Percentiles rank a stretch among this genome's conserved stretches.
Evolutionary conservation across 352 stramenopile species (phyloP).

Genomic region (Pythium phragmitis): DNA sequence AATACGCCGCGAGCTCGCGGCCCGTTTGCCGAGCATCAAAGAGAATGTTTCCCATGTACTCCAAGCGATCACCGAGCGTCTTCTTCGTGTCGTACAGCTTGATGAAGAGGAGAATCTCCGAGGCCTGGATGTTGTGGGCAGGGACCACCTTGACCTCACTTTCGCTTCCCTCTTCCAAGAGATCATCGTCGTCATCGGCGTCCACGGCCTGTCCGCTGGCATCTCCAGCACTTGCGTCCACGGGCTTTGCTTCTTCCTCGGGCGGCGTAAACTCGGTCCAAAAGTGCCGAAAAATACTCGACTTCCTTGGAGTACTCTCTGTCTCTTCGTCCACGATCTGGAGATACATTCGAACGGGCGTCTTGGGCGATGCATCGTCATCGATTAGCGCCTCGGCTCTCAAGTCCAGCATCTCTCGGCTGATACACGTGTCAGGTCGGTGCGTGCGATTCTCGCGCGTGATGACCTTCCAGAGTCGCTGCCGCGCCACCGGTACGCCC

Average conservation of each 20-base stretch:
- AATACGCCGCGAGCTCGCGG: constrained; percentile 39
- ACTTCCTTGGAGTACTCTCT: neutral
- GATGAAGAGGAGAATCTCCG: constrained; percentile 78
- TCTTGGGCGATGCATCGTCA: constrained; percentile 64
- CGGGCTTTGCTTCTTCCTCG: constrained; percentile 16
- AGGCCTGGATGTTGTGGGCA: constrained; percentile 14
- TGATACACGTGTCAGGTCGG: constrained; percentile 63
- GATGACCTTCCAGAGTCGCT: constrained; percentile 85
- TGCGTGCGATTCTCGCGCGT: constrained; percentile 82
- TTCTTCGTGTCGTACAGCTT: constrained; percentile 80
- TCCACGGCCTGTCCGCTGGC: constrained; percentile 19
- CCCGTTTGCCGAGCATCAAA: constrained; percentile 66
- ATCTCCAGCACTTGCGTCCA: neutral
- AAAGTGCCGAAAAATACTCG: constrained; percentile 51
- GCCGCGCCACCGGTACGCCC: constrained; percentile 57
- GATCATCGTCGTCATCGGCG: constrained; percentile 19
- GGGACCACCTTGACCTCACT: neutral
- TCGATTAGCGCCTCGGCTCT: constrained; percentile 69
- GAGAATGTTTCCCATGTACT: constrained; percentile 80
- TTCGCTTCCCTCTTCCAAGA: constrained; percentile 14
- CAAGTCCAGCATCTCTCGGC: constrained; percentile 37
- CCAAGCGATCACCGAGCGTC: constrained; percentile 58
- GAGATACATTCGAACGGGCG: constrained; percentile 69
- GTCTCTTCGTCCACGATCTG: constrained; percentile 48
- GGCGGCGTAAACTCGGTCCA: constrained; percentile 57